These are phyloP conservation scores for Stachybotrys echinatus DNA, from an alignment of 2,329 filamentous ascomycete species.

Conservation along the genomic window DNA sequence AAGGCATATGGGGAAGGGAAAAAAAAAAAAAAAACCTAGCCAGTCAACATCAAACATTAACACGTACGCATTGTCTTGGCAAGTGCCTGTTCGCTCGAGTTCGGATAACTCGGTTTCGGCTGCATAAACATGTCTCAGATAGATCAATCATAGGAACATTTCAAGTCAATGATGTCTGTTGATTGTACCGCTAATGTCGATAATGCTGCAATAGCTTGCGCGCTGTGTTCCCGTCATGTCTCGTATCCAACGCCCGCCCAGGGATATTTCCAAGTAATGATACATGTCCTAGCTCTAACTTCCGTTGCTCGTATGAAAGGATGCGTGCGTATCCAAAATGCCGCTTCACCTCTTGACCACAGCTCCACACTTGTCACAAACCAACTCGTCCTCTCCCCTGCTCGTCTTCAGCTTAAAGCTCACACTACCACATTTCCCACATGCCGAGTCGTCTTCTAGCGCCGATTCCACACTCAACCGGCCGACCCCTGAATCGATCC, in stretches of 20 bases:
- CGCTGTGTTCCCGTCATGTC: background rate
- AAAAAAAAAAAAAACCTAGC: too few species aligned
- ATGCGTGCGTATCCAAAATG: background rate
- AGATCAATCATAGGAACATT: too few species aligned
- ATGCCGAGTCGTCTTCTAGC: conserved; percentile 9
- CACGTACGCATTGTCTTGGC: background rate
- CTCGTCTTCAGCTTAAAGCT: conserved; percentile 3
- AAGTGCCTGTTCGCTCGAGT: background rate
- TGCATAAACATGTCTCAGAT: too few species aligned
- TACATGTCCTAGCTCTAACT: background rate
- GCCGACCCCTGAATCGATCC: conserved; percentile 27
- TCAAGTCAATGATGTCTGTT: too few species aligned
- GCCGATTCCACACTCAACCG: conserved; percentile 22
- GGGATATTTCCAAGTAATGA: conserved; percentile 1
- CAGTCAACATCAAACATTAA: too few species aligned
- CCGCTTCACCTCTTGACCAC: background rate
- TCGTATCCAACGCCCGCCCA: background rate
- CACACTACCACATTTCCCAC: conserved; percentile 6
- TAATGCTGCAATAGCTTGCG: conserved; percentile 2
- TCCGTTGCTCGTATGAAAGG: too few species aligned
- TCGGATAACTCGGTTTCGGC: background rate
- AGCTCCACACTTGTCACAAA: conserved; percentile 7
- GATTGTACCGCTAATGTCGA: too few species aligned
- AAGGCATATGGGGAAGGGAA: too few species aligned
- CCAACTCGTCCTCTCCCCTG: conserved; percentile 5